Base-by-base conservation (phyloP, 2,329 filamentous ascomycete genomes). In the Knoxdaviesia proteae region DNA sequence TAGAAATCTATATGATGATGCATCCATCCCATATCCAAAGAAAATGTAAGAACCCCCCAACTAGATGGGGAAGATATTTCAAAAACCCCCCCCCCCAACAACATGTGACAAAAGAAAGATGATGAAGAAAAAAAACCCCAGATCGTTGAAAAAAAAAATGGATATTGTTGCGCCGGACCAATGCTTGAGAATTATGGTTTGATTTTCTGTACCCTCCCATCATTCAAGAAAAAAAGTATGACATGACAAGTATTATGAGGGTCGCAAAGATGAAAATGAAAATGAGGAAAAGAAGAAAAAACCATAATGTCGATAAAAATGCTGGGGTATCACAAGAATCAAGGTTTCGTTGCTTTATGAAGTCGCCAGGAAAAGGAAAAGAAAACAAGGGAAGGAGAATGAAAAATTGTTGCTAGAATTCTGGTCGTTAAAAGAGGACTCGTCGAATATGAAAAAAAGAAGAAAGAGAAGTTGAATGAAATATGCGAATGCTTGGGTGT, bases 101-200 rank as follows among this genome's bases (percentile, higher is more conserved):
- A n/a, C n/a, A n/a, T n/a, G 33, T 6, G 29, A n/a, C 5, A 36
- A 43, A 43, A 10, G 9, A 39, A 30, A 45, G 30, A 34, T 32
- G 10, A 46, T 20, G 41, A 38, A 36, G 39, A 42, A 10, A 41
- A 36, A 32, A 43, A 40, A 31, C 43, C 42, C 36, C 30, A 38
- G 39, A 33, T 10, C 34, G 7, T 34, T 9, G 30, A 10, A 34
- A 9, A 34, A 29, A 20, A 11, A 32, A 35, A 35, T 7, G 11
- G 29, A 8, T 6, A 31, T n/a, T 7, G 32, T 9, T 34, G 39
- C 29, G 32, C 39, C 32, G 20, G 39, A 32, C 20, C 20, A 20
- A 20, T 20, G 20, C 20, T 20, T 2, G 3, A 20, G 20, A 20
- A 2, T 20, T 20, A 20, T 20, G 20, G 20, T 20, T 20, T 20